Base-by-base conservation (phyloP, 2,329 filamentous ascomycete species). In the Talaromyces piceae region DNA sequence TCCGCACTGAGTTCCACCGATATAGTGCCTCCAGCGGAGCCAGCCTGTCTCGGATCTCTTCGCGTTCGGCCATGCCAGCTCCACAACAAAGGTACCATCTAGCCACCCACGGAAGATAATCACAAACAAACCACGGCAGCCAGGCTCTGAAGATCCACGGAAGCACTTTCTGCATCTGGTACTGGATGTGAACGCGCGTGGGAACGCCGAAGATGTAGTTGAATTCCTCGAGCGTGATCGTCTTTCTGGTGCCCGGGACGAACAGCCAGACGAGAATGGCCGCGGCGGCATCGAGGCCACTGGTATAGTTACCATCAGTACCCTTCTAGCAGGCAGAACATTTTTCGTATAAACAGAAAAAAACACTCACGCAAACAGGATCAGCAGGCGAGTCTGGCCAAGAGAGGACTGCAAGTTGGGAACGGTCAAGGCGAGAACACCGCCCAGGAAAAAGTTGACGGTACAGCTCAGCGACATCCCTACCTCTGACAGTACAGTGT, bases 201-300 rank as follows among this genome's bases (percentile, higher is more conserved):
- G 68, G 62, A 9, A 72, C 61, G 1, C 61, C 62, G 52, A 72
- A 72, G 16, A 72, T 62, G 48, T 66, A 67, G 45, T 72, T 70
- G 3, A 72, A 61, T 63, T 77, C 75, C 56, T 77, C 75, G 11
- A 78, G 65, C 2, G 73, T 76, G 30, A 49, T 47, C 4, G 47
- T 41, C 44, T 46, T 45, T 8, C 47, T 28, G 12, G 55, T 57
- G 13, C 54, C 54, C 23, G 55, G 55, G 11, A 57, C 51, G 18
- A 57, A 48, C n/a, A 57, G 49, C 55, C 55, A 57, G 16, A 57
- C 54, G 4, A 57, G 49, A 25, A 56, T 46, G 27, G 30, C 44
- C 22, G 56, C 55, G 1, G 49, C 20, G 11, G 49, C 41, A 22
- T 56, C 55, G 12, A 57, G 53, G 3, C 48, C 52, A 16, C 48